A percentile compares a stretch with the other conserved stretches of the same genome.
Conservation (phyloP, 345 rosid genomes). For the Iberis pinnata region DNA sequence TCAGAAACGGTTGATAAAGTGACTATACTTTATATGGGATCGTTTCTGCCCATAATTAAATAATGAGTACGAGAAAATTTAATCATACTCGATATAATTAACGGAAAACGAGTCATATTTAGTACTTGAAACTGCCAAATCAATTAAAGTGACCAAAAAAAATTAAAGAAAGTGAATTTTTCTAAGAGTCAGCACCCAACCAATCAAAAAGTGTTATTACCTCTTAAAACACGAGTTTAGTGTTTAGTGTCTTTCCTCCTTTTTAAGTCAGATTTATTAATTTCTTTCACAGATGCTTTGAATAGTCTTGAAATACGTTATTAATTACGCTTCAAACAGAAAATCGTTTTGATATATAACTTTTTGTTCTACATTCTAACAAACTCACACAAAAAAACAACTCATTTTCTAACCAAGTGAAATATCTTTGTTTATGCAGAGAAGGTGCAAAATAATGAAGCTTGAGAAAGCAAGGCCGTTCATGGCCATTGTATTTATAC, state of each 20-base stretch:
- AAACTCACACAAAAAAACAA: constrained; percentile 1
- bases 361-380: background rate
- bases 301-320: constrained; percentile 19
- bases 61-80: background rate
- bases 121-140: constrained; percentile 23
- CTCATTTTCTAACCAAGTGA: too few species aligned
- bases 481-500: constrained; percentile 34
- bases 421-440: constrained; percentile 19
- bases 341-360: too few species aligned
- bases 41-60: too few species aligned
- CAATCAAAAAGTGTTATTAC: constrained; percentile 5
- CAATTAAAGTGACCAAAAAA: constrained; percentile 7
- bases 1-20: too few species aligned
- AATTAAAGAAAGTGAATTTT: background rate
- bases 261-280: constrained; percentile 7
- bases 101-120: background rate
- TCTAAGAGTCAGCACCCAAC: constrained; percentile 15
- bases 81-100: background rate
- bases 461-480: constrained; percentile 33
- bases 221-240: constrained; percentile 25
- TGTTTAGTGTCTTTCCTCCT: background rate
- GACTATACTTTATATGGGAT: too few species aligned
- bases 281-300: constrained; percentile 17
- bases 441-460: constrained; percentile 15
- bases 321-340: too few species aligned